Percentiles rank a stretch among this genome's conserved stretches.
phyloP scores from a whole-genome alignment of 371 early-diverging fungal species.

The Haplosporangium sp. region DNA sequence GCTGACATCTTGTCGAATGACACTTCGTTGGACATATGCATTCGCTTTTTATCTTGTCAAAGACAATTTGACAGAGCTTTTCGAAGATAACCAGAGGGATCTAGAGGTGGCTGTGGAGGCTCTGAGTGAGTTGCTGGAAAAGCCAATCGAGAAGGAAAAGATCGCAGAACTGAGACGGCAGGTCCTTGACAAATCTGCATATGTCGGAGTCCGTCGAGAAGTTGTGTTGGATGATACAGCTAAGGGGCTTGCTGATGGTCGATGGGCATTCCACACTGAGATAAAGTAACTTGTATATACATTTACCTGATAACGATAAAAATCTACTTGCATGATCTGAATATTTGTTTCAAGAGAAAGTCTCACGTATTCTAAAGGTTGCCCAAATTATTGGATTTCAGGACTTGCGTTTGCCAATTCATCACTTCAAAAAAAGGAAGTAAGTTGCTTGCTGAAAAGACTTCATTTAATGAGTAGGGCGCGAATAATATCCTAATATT shows the following conservation, averaged over 20 bases:
- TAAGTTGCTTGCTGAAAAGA: too few relatives aligned
- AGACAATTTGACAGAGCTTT: conserved; percentile 90
- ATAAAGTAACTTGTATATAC: neutral
- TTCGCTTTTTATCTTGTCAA: conserved; percentile 94
- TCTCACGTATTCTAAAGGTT: too few relatives aligned
- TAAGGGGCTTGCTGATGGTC: conserved; percentile 78
- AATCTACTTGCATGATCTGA: too few relatives aligned
- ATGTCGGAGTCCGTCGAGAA: conserved; percentile 79
- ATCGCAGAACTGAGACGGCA: conserved; percentile 81
- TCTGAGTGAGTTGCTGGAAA: conserved; percentile 89
- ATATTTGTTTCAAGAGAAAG: too few relatives aligned
- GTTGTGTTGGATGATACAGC: conserved; percentile 85
- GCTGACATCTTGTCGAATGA: conserved; percentile 86
- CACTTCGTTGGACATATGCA: conserved; percentile 96
- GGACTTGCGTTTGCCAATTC: too few relatives aligned
- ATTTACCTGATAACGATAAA: too few relatives aligned
- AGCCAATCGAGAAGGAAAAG: conserved; percentile 79
- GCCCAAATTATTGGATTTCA: too few relatives aligned
- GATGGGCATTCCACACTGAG: conserved; percentile 69
- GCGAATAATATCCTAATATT: too few relatives aligned
- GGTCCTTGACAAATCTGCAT: conserved; percentile 87
- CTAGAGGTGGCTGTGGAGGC: conserved; percentile 95
- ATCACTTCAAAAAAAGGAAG: too few relatives aligned
- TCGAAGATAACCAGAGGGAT: conserved; percentile 97
- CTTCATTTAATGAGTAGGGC: too few relatives aligned